These are phyloP conservation scores for Mucor velutinosus DNA, from an alignment of 371 early-diverging fungal species.

Conservation along the genomic window DNA sequence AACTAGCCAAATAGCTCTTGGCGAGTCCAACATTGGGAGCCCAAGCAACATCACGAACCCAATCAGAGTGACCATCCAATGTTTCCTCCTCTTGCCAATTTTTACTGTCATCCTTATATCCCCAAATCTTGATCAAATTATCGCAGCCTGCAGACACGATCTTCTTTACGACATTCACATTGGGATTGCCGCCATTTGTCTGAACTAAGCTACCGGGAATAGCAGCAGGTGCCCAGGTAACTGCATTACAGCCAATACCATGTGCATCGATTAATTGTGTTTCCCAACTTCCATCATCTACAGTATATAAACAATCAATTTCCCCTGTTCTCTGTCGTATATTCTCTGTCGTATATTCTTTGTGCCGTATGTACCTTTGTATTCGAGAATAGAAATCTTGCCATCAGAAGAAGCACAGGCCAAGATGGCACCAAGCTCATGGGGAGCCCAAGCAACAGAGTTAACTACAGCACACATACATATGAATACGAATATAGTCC, in stretches of 20 bases:
- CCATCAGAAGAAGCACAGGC: constrained; percentile 97
- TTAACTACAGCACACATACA: constrained; percentile 68
- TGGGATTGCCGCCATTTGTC: constrained; percentile 60
- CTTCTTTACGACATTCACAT: constrained; percentile 67
- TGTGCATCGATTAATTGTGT: constrained; percentile 81
- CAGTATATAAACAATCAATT: neutral
- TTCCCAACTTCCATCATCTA: constrained; percentile 87
- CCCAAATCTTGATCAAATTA: constrained; percentile 95
- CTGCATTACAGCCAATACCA: constrained; percentile 90
- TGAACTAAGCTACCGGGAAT: constrained; percentile 83
- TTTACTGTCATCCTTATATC: constrained; percentile 76
- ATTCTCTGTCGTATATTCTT: neutral
- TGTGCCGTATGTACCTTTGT: constrained; percentile 65
- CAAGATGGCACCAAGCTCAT: constrained; percentile 92
- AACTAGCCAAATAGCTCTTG: constrained; percentile 86
- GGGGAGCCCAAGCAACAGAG: constrained; percentile 96
- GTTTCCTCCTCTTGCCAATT: constrained; percentile 78
- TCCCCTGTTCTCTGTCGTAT: constrained; percentile 1
- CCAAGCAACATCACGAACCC: constrained; percentile 98
- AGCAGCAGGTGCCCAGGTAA: constrained; percentile 94
- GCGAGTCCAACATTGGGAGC: constrained; percentile 95
- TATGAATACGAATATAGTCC: neutral
- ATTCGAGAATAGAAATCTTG: constrained; percentile 87
- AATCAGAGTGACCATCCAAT: constrained; percentile 93
- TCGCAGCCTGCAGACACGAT: constrained; percentile 96